phyloP scores from a whole-genome alignment of 2,329 filamentous ascomycete species.

The Fonsecaea multimorphosa region DNA sequence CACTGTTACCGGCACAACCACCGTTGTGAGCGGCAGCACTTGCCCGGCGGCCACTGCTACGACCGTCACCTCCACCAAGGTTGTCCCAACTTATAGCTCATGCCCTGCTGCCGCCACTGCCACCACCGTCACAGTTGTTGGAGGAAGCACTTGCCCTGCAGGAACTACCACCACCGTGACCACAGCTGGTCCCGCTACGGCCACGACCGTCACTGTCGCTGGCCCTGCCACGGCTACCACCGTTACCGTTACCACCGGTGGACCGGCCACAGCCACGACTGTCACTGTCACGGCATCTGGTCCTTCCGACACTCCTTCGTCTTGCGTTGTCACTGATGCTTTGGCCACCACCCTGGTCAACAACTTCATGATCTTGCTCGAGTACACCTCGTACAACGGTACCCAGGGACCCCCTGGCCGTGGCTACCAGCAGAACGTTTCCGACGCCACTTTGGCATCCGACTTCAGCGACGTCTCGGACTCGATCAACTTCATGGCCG shows the following conservation, averaged over 20 bases:
- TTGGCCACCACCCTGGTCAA: constrained; percentile 31
- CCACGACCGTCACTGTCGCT: constrained; percentile 20
- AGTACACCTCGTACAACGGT: constrained; percentile 35
- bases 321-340: constrained; percentile 33
- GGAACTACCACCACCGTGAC: constrained; percentile 11
- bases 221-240: constrained; percentile 14
- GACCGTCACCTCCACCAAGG: constrained; percentile 18
- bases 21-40: constrained; percentile 24
- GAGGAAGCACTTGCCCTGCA: not conserved
- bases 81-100: not conserved
- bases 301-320: not conserved
- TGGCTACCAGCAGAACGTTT: constrained; percentile 34
- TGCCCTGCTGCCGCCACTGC: constrained; percentile 14
- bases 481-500: constrained; percentile 41
- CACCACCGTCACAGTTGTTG: constrained; percentile 19
- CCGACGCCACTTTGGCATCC: constrained; percentile 29
- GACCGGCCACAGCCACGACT: not conserved
- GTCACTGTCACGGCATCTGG: not conserved
- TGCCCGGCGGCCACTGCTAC: constrained; percentile 21
- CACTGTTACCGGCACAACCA: constrained; percentile 10
- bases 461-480: constrained; percentile 39
- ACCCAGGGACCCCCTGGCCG: constrained; percentile 25
- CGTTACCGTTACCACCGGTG: constrained; percentile 1
- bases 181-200: not conserved
- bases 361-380: constrained; percentile 35